These are phyloP conservation scores for Euphrasia confusa DNA, from an alignment of 257 asterid species.

Conservation along the genomic window DNA sequence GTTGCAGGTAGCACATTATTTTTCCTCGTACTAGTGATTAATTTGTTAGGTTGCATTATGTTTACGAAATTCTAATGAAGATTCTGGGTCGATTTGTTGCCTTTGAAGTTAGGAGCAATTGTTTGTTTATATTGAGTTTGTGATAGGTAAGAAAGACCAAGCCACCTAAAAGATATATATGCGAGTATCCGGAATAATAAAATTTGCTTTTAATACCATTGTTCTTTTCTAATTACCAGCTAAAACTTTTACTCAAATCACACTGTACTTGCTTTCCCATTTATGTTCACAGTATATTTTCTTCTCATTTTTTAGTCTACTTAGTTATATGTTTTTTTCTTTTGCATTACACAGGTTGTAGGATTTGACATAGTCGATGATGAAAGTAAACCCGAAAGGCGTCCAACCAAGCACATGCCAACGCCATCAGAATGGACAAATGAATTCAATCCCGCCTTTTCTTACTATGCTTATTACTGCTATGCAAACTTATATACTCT, in stretches of 20 bases:
- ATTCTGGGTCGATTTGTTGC: constrained; percentile 1
- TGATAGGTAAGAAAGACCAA: not conserved
- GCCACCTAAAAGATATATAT: not conserved
- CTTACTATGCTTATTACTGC: constrained; percentile 93
- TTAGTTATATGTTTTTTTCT: constrained; percentile 11
- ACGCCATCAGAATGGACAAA: constrained; percentile 91
- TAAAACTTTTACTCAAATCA: constrained; percentile 2
- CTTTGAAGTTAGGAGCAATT: not conserved
- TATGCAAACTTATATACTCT: constrained; percentile 89
- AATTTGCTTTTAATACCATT: not conserved
- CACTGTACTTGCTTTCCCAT: constrained; percentile 13
- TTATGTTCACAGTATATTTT: not conserved
- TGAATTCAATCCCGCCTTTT: constrained; percentile 85
- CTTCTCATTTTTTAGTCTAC: not conserved
- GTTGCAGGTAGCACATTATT: constrained; percentile 50
- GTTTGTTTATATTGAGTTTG: not conserved
- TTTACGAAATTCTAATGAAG: constrained; percentile 10
- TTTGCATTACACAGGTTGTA: constrained; percentile 67
- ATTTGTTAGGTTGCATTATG: not conserved
- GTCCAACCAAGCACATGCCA: constrained; percentile 97
- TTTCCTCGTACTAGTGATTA: not conserved
- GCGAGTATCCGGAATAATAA: not conserved
- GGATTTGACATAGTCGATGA: constrained; percentile 96
- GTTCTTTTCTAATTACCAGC: constrained; percentile 5
- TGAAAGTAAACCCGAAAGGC: constrained; percentile 98